Base-by-base conservation (phyloP, 139 green algal genomes). In the Monoraphidium neglectum region DNA sequence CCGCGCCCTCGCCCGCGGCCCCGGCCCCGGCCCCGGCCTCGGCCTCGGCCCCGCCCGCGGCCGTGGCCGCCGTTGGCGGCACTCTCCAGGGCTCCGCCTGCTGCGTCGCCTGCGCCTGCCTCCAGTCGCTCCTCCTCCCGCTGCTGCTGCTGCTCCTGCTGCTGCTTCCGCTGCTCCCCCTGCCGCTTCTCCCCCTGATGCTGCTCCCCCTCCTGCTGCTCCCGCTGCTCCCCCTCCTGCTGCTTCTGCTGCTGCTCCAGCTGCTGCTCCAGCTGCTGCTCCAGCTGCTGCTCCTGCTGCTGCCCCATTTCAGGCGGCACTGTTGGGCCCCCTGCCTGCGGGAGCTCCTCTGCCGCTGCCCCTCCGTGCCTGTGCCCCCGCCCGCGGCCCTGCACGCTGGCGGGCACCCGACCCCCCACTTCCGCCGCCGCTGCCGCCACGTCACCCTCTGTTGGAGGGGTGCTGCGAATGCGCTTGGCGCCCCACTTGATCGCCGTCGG, bases 41-140 rank as follows among this genome's bases (percentile, higher is more conserved):
- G 21, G 57, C 28, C 28, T 12, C 70, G 33, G 36, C 57, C 21
- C n/a, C n/a, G n/a, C n/a, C n/a, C n/a, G n/a, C n/a, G n/a, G 56
- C 70, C 51, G 70, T 57, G 35, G 70, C 70, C 28, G 68, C 49
- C 12, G 5, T 37, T 49, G 70, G 56, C 13, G 70, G n/a, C 70
- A 26, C 43, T 16, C 4, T 57, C 57, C 38, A 77, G 13, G 56
- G 68, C 18, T n/a, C 35, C 26, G 10, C 56, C 70, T 49, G 57
- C 70, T 28, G 43, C 8, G 1, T 69, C 47, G 26, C n/a, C 21
- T 2, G 70, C 23, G 59, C 57, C 68, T 2, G 24, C 21, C 30
- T 77, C 57, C 33, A n/a, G n/a, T n/a, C 67, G 66, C 70, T 69
- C 68, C 57, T 68, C 43, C 43, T 61, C 46, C 26, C 49, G 53